Evolutionary conservation across 176 grass and related monocot genomes (phyloP).

Genomic region (Hsuehochloa calcarea): DNA sequence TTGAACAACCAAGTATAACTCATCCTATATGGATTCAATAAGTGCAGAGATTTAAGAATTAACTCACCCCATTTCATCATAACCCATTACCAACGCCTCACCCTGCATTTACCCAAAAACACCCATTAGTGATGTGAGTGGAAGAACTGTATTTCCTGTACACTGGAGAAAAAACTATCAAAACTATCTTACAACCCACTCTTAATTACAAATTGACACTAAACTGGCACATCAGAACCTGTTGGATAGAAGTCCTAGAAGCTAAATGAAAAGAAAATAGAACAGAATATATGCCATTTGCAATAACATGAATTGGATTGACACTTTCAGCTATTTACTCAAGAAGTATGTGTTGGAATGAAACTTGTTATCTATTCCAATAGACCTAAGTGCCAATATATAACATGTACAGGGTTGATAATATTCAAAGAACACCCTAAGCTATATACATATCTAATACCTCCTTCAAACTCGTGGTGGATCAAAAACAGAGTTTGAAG

Average conservation of each 20-base stretch:
- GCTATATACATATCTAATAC: too few species aligned
- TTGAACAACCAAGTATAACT: slow-evolving; percentile 9
- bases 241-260: background rate
- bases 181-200: background rate
- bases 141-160: background rate
- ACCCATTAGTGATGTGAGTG: background rate
- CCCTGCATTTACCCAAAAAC: slow-evolving; percentile 61
- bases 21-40: background rate
- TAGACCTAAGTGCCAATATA: too few species aligned
- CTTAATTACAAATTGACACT: background rate
- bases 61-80: slow-evolving; percentile 99
- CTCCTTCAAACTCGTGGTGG: too few species aligned
- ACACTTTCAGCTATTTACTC: background rate
- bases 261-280: background rate
- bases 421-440: too few species aligned
- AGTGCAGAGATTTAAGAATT: slow-evolving; percentile 13
- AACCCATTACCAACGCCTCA: slow-evolving; percentile 94
- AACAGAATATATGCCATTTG: background rate
- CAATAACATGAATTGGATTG: slow-evolving; percentile 3
- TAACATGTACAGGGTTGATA: too few species aligned
- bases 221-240: background rate
- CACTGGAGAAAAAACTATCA: background rate
- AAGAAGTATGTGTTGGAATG: too few species aligned
- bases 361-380: too few species aligned
- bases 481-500: too few species aligned